phyloP scores from a whole-genome alignment of 2,329 filamentous ascomycete species.

The Helotiales sp. region DNA sequence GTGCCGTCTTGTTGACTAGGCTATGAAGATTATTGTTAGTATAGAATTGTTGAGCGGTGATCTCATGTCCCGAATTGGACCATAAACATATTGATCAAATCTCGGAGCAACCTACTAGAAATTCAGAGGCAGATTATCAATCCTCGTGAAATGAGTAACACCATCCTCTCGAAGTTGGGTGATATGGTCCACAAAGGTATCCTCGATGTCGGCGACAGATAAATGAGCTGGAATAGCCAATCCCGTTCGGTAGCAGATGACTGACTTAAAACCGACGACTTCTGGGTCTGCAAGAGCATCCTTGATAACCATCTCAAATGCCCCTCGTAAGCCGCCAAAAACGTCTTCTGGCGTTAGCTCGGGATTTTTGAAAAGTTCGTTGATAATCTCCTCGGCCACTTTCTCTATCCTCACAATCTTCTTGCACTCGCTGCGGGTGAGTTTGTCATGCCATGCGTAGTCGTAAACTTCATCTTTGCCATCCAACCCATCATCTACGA shows the following conservation, averaged over 20 bases:
- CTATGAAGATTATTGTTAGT: not conserved
- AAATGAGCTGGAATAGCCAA: constrained; percentile 58
- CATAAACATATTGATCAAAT: too few relatives aligned
- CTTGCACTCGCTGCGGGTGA: constrained; percentile 67
- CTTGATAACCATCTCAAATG: constrained; percentile 55
- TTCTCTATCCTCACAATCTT: constrained; percentile 81
- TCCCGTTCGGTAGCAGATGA: constrained; percentile 82
- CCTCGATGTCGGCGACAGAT: constrained; percentile 43
- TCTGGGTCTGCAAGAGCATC: constrained; percentile 65
- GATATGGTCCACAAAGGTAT: constrained; percentile 38
- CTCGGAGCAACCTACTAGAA: constrained; percentile 51
- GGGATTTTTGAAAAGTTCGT: constrained; percentile 49
- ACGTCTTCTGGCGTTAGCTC: constrained; percentile 41
- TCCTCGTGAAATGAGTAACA: constrained; percentile 51
- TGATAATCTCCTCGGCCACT: constrained; percentile 67
- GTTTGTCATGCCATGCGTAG: constrained; percentile 69
- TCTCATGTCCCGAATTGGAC: too few relatives aligned
- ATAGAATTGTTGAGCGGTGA: not conserved
- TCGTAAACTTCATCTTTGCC: constrained; percentile 59
- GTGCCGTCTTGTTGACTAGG: constrained; percentile 68
- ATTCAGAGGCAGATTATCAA: constrained; percentile 70
- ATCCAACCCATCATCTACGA: constrained; percentile 79
- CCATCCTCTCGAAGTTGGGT: constrained; percentile 31
- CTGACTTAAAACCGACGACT: constrained; percentile 81
- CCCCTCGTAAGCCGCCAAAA: constrained; percentile 46